Percentiles rank a stretch among this genome's conserved stretches.
Conservation (phyloP, 2,329 filamentous ascomycete genomes). For the Aureobasidium namibiae region DNA sequence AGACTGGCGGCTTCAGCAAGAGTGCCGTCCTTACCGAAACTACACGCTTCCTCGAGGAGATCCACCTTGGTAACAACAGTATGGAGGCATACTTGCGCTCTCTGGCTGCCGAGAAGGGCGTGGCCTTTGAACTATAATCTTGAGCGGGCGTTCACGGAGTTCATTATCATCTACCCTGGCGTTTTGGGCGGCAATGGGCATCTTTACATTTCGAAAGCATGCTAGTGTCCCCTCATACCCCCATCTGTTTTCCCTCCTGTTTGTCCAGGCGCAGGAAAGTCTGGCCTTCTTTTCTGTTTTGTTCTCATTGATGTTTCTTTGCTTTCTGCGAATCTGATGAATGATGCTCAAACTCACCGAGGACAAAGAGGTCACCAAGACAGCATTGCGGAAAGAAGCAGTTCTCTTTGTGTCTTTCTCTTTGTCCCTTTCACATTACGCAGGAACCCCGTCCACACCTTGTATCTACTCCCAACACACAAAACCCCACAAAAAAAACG, state of each 20-base stretch:
- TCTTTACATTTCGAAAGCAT: neutral
- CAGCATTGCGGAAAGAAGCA: neutral
- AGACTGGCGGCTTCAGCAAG: conserved; percentile 71
- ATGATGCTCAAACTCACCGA: neutral
- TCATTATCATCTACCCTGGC: neutral
- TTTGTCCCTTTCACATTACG: neutral
- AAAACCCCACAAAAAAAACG: neutral
- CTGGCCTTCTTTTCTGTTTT: neutral
- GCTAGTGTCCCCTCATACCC: neutral
- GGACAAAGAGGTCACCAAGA: neutral
- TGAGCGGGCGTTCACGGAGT: conserved; percentile 2
- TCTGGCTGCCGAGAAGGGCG: neutral
- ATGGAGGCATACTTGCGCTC: conserved; percentile 8
- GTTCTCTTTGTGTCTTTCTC: neutral
- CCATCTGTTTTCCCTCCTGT: neutral
- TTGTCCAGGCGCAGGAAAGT: neutral
- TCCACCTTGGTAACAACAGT: conserved; percentile 57
- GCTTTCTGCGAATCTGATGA: conserved; percentile 8
- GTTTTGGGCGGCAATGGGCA: neutral
- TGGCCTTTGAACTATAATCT: conserved; percentile 4
- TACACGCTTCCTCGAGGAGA: conserved; percentile 67
- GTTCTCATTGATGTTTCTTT: neutral
- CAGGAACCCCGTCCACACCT: neutral
- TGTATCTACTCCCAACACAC: neutral
- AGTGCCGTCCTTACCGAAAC: conserved; percentile 69